These are phyloP conservation scores for Debaryomyces nepalensis DNA, from an alignment of 1,139 yeast species.

Conservation along the genomic window DNA sequence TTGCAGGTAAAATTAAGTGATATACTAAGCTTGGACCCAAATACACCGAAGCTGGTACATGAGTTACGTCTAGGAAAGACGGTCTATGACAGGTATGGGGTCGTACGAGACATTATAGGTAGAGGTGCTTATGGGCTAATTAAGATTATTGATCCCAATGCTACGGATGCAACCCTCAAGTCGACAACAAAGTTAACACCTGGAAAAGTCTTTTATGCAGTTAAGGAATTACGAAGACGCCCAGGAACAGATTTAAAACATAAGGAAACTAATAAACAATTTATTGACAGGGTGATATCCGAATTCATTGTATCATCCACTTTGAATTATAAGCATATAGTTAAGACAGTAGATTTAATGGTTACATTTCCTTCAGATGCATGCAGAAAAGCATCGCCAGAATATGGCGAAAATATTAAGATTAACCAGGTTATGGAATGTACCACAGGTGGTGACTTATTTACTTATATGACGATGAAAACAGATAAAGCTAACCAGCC, in stretches of 20 bases:
- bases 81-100: conserved; percentile 68
- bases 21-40: conserved; percentile 27
- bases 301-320: conserved; percentile 80
- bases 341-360: conserved; percentile 71
- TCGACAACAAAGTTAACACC: conserved; percentile 15
- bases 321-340: conserved; percentile 69
- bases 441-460: conserved; percentile 76
- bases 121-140: conserved; percentile 88
- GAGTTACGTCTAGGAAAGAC: conserved; percentile 31
- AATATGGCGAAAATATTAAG: conserved; percentile 38
- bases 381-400: conserved; percentile 3
- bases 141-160: conserved; percentile 64
- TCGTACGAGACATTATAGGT: conserved; percentile 80
- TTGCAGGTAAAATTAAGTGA: conserved; percentile 48
- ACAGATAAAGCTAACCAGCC: conserved; percentile 20
- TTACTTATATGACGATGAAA: conserved; percentile 34
- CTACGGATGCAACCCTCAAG: conserved; percentile 18
- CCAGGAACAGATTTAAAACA: conserved; percentile 39
- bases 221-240: conserved; percentile 59
- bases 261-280: conserved; percentile 60
- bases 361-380: conserved; percentile 27
- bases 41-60: conserved; percentile 22
- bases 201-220: conserved; percentile 64
- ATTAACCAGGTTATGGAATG: conserved; percentile 81
- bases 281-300: conserved; percentile 69